Evolutionary conservation across 2,329 filamentous ascomycete genomes (phyloP).

Genomic region (Teratosphaeria gauchensis): DNA sequence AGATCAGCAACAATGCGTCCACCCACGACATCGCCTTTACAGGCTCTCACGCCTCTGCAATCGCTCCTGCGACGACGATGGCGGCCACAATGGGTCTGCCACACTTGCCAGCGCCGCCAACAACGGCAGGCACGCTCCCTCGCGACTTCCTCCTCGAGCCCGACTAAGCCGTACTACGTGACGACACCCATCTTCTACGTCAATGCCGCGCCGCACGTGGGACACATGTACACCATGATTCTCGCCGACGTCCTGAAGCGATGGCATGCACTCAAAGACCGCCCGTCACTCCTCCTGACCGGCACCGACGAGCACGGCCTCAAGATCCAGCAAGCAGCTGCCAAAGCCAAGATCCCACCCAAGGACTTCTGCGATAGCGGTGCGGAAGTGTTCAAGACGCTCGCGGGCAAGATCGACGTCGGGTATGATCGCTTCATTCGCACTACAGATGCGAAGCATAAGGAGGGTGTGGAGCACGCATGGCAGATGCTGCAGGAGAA

Average conservation of each 20-base stretch:
- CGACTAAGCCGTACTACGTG: slow-evolving; percentile 70
- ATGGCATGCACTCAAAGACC: slow-evolving; percentile 71
- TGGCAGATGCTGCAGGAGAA: slow-evolving; percentile 71
- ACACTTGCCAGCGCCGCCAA: slow-evolving; percentile 8
- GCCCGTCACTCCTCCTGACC: slow-evolving; percentile 66
- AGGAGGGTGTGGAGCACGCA: slow-evolving; percentile 76
- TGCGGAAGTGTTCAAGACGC: slow-evolving; percentile 64
- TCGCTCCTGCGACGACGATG: slow-evolving; percentile 25
- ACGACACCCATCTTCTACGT: slow-evolving; percentile 99
- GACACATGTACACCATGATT: slow-evolving; percentile 89
- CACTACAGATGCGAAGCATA: slow-evolving; percentile 76
- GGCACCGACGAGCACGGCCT: slow-evolving; percentile 97
- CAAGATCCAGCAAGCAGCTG: slow-evolving; percentile 87
- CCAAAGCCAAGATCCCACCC: slow-evolving; percentile 57
- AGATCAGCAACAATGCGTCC: slow-evolving; percentile 4
- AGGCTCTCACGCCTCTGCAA: slow-evolving; percentile 21
- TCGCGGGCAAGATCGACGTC: slow-evolving; percentile 62
- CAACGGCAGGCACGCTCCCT: not conserved
- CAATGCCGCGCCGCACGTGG: slow-evolving; percentile 91
- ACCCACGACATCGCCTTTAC: slow-evolving; percentile 2
- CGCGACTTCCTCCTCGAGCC: slow-evolving; percentile 29
- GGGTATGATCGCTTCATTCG: slow-evolving; percentile 81
- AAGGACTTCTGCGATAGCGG: slow-evolving; percentile 85
- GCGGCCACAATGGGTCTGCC: slow-evolving; percentile 27
- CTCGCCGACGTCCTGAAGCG: slow-evolving; percentile 85